These are phyloP conservation scores for Beauveria sp. DNA, from an alignment of 2,329 filamentous ascomycete species.

Conservation along the genomic window DNA sequence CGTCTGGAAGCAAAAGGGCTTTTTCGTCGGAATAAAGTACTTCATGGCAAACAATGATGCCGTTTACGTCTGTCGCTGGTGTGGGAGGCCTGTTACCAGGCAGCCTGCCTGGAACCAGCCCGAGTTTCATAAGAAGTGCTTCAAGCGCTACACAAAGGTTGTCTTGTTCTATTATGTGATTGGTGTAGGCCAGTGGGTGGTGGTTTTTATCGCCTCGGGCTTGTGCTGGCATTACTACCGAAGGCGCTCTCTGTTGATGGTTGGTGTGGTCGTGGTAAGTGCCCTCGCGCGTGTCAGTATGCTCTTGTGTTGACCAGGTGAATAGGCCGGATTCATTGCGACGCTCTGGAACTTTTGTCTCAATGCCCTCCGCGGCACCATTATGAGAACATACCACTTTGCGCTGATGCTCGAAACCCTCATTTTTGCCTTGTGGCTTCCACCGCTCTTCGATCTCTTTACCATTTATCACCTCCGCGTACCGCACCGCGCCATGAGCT, in stretches of 20 bases:
- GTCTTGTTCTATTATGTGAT: conserved; percentile 30
- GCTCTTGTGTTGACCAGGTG: background rate
- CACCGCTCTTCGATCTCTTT: conserved; percentile 1
- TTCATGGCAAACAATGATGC: conserved; percentile 26
- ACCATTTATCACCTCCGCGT: background rate
- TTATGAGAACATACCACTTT: conserved; percentile 32
- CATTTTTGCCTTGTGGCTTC: conserved; percentile 20
- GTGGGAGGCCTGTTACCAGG: conserved; percentile 30
- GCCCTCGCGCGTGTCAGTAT: background rate
- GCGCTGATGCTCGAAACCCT: conserved; percentile 27
- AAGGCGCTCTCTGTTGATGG: conserved; percentile 28
- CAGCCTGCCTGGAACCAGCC: conserved; percentile 25
- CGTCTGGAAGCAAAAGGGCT: conserved; percentile 26
- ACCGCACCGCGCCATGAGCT: conserved; percentile 5
- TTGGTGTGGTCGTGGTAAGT: background rate
- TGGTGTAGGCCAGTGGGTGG: conserved; percentile 30
- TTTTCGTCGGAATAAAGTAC: conserved; percentile 30
- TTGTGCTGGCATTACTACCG: conserved; percentile 33
- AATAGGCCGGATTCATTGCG: conserved; percentile 30
- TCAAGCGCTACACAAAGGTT: conserved; percentile 28
- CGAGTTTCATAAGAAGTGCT: conserved; percentile 35
- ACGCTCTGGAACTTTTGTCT: conserved; percentile 27
- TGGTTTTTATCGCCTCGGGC: conserved; percentile 28
- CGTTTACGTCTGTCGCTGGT: conserved; percentile 37
- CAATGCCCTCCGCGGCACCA: conserved; percentile 25